Base-by-base conservation (phyloP, 2,329 filamentous ascomycete species). In the Aureobasidium sp. region DNA sequence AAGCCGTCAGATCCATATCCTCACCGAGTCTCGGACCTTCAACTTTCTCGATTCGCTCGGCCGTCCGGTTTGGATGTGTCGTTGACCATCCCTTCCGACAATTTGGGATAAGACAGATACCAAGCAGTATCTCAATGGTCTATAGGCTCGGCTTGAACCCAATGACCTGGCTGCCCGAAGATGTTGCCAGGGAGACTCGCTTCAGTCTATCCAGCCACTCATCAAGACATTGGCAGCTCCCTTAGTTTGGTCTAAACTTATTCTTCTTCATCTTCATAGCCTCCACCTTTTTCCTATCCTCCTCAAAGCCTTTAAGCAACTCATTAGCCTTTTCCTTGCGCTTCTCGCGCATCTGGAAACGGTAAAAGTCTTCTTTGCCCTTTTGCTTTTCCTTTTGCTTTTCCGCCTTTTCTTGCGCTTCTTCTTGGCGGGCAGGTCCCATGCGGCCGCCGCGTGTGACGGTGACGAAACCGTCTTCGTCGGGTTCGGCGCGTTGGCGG, bases 381-480 rank as follows among this genome's bases (percentile, higher is more conserved):
- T 82, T 79, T 70, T 81, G 82, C 77, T 82, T 85, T 76, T 82
- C 73, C 68, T 81, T 79, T 74, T 85, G 83, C 75, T 88, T 84
- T 71, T 85, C 83, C 63, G 79, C 76, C 69, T 82, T 74, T 48
- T 79, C 80, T 70, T 85, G 82, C 17, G 86, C 84, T 68, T 89
- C 91, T 67, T 87, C 87, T 64, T 85, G 81, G 60, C 86, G 83
- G 1, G 89, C 91, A 1, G 90, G 86, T n/a, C 87, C 88, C 7
- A 81, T 81, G 63, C 82, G 81, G 42, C 89, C 89, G 29, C 91
- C 91, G 60, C 89, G 83, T 1, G 87, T 89, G 27, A 99, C 94
- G 3, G 92, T 97, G 53, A 97, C 83, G 72, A 99, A 99, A 1
- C 94, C 94, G 73, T 99, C 94, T 70, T 91, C 92, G 73, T 99